Evolutionary conservation across 768 basidiomycete genomes (phyloP).

Genomic region (Tulasnella sp.): DNA sequence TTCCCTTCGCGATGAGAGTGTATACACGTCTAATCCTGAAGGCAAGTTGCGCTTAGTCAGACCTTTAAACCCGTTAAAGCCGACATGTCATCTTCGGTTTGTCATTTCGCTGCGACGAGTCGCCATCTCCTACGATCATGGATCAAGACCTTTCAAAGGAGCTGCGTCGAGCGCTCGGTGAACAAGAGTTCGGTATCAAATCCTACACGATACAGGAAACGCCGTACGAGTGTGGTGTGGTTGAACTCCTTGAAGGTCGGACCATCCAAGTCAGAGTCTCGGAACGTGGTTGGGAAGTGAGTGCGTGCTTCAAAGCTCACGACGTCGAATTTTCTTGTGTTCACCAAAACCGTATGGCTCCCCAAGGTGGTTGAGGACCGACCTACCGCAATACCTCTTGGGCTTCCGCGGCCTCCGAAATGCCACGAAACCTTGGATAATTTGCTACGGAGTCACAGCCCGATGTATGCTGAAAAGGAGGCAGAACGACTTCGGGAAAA

Average conservation of each 20-base stretch:
- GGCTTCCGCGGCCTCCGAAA: neutral
- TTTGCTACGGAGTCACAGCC: constrained; percentile 1
- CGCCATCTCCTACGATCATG: too few species aligned
- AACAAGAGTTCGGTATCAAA: constrained; percentile 5
- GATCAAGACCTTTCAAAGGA: constrained; percentile 4
- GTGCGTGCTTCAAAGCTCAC: neutral
- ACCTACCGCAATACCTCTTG: neutral
- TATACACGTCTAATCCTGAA: too few species aligned
- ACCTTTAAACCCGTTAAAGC: too few species aligned
- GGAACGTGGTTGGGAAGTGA: constrained; percentile 1
- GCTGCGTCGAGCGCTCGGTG: neutral
- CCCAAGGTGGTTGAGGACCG: neutral
- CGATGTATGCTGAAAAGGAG: neutral
- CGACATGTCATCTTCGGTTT: too few species aligned
- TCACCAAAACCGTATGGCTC: too few species aligned
- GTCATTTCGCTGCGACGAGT: too few species aligned
- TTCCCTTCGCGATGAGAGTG: too few species aligned
- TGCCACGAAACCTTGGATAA: neutral
- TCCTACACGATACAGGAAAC: neutral
- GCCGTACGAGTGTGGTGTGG: neutral
- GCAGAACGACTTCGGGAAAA: neutral
- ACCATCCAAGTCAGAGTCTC: neutral
- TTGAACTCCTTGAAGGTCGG: neutral
- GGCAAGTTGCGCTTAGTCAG: too few species aligned
- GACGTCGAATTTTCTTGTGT: neutral